A percentile compares a stretch with the other conserved stretches of the same genome.
Conservation (phyloP, 2,329 filamentous ascomycete species). For the Nemania sp. region DNA sequence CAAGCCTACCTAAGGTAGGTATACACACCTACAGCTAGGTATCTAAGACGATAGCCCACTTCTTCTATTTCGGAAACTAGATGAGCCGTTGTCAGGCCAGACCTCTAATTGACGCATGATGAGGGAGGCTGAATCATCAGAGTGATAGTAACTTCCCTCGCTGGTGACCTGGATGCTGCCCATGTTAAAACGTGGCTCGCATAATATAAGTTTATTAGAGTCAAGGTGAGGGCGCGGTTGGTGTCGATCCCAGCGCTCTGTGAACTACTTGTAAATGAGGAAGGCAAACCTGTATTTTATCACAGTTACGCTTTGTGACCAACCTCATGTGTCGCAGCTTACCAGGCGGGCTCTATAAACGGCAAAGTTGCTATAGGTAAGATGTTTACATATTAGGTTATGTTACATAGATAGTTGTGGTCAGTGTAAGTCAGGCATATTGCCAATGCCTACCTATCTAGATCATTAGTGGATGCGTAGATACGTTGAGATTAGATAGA, state of each 20-base stretch:
- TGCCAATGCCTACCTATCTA: too few species aligned
- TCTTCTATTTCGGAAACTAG: conserved; percentile 3
- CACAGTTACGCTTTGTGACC: conserved; percentile 8
- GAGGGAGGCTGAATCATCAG: conserved; percentile 12
- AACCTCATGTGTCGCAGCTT: neutral
- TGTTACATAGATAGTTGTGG: neutral
- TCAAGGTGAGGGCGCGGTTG: neutral
- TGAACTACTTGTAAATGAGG: neutral
- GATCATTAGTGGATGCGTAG: neutral
- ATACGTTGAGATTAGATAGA: neutral
- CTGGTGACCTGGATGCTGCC: neutral
- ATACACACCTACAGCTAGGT: too few species aligned
- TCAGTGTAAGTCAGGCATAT: too few species aligned
- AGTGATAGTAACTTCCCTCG: neutral
- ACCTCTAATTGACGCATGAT: neutral
- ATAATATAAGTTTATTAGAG: conserved; percentile 2
- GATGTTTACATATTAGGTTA: neutral
- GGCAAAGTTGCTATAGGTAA: neutral
- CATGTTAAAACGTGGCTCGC: neutral
- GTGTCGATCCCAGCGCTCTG: neutral
- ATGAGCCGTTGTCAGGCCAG: neutral
- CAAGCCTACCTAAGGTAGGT: neutral
- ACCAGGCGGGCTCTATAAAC: neutral
- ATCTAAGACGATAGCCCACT: conserved; percentile 2
- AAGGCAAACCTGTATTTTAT: neutral